phyloP scores from a whole-genome alignment of 2,329 filamentous ascomycete species.

The Colletotrichum tropicale region DNA sequence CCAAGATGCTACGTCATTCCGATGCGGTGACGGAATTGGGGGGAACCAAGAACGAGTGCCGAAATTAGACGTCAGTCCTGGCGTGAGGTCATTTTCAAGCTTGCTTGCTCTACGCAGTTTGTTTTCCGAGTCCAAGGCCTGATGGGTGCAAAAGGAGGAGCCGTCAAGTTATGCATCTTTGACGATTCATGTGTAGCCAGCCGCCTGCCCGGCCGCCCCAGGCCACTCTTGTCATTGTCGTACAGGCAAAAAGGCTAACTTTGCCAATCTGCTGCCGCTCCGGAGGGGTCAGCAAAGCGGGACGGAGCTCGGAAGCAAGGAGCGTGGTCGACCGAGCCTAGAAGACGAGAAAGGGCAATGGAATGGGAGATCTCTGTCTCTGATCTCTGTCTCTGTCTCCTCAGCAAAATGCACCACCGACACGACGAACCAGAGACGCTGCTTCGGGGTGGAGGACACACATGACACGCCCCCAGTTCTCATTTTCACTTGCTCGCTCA shows the following conservation, averaged over 20 bases:
- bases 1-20: neutral
- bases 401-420: neutral
- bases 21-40: neutral
- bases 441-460: neutral
- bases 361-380: neutral
- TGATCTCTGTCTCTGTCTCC: neutral
- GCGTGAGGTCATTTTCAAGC: neutral
- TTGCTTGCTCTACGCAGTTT: neutral
- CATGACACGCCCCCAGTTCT: neutral
- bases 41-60: neutral
- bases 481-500: neutral
- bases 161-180: constrained; percentile 9
- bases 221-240: neutral
- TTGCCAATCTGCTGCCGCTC: neutral
- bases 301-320: constrained; percentile 9
- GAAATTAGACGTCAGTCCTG: neutral
- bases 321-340: constrained; percentile 11
- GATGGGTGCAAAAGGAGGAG: neutral
- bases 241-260: neutral
- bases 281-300: neutral
- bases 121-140: neutral
- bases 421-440: neutral
- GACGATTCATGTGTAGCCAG: neutral
- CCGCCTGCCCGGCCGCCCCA: neutral
- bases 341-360: neutral